Percentiles rank a stretch among this genome's conserved stretches.
phyloP scores from a whole-genome alignment of 2,329 filamentous ascomycete genomes.

The Fusarium sambucinum region DNA sequence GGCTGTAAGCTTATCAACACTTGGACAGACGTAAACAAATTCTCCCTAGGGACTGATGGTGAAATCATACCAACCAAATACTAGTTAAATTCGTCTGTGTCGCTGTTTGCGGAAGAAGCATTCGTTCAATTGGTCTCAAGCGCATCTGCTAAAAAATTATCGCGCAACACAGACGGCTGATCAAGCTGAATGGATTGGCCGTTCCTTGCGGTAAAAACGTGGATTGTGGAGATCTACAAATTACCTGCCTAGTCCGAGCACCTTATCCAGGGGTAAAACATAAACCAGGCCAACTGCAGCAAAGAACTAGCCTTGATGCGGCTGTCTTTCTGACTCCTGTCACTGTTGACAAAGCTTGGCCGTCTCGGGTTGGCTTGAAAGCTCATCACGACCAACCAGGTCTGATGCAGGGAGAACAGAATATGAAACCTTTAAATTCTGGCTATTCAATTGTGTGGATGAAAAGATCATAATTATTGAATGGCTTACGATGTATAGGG shows the following conservation, averaged over 20 bases:
- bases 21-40: conserved; percentile 4
- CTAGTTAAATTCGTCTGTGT: neutral
- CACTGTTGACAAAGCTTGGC: conserved; percentile 9
- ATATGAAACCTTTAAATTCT: conserved; percentile 33
- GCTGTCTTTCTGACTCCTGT: neutral
- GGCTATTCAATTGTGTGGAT: conserved; percentile 7
- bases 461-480: conserved; percentile 20
- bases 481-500: neutral
- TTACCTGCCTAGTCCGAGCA: conserved; percentile 29
- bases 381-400: conserved; percentile 25
- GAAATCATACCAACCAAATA: too few species aligned
- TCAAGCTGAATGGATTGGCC: conserved; percentile 26
- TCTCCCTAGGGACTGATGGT: too few species aligned
- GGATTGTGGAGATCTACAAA: conserved; percentile 36
- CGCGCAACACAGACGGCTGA: conserved; percentile 24
- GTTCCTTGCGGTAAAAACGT: conserved; percentile 29
- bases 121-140: conserved; percentile 2
- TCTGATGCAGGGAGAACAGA: conserved; percentile 16
- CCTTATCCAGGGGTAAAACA: conserved; percentile 33
- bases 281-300: conserved; percentile 1
- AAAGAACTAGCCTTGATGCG: conserved; percentile 28
- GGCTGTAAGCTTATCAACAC: conserved; percentile 2
- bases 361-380: conserved; percentile 28
- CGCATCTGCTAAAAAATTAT: conserved; percentile 18
- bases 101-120: conserved; percentile 22